Base-by-base conservation (phyloP, 2,329 filamentous ascomycete genomes). In the Endocalyx cinctus region DNA sequence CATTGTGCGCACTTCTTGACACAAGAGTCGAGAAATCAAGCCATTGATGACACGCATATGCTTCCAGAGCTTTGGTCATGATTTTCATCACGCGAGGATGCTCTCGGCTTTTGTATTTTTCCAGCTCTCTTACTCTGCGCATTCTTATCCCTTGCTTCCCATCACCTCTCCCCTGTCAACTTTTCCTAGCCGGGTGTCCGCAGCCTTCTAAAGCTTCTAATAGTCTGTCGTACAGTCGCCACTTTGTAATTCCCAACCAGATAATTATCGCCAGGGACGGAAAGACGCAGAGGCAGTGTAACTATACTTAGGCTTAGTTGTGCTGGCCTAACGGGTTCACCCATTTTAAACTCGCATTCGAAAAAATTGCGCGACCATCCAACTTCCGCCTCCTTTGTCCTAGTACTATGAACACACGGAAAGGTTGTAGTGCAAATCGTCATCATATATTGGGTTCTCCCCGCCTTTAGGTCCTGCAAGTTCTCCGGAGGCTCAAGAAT, bases 201-300 rank as follows among this genome's bases (percentile, higher is more conserved):
- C 48, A 54, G 47, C 17, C 36, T 42, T 37, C 39, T 37, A 38
- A 43, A 31, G 39, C 43, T 38, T 34, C 29, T 44, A 45, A 45
- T 39, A 41, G 39, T 36, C 44, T 28, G 36, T 41, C 19, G 41
- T 39, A 43, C 39, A 33, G 20, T 43, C 34, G 28, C 36, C 34
- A 29, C 37, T 34, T 31, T 37, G 26, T 27, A 46, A 54, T 54
- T 52, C 46, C 50, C 55, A 49, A 40, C 45, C 39, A 28, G 25
- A 51, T 23, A 23, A 8, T 56, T 57, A 52, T 57, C 52, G 54
- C 55, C 48, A 41, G 38, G 45, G 29, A 31, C 53, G 53, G 53
- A 31, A 45, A 39, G 37, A 38, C 45, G 52, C 54, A 57, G 50
- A 23, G 42, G 20, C n/a, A 26, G 52, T 52, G 47, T 42, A 35